Percentiles rank a stretch among this genome's conserved stretches.
Conservation (phyloP, 2,329 filamentous ascomycete genomes). For the Nigrospora oryzae region DNA sequence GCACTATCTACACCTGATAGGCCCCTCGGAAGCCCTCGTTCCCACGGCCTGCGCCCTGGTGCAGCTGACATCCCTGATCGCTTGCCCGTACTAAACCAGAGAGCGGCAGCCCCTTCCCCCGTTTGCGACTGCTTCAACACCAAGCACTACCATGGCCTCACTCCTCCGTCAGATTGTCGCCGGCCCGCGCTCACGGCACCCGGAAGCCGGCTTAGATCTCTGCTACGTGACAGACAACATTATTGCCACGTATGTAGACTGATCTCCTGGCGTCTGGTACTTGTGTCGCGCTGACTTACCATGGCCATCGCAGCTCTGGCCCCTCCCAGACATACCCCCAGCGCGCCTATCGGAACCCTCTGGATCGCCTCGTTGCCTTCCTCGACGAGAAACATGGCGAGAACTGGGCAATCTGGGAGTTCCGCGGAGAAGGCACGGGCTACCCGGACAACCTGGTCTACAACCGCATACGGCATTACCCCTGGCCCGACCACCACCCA, state of each 20-base stretch:
- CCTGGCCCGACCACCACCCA: slow-evolving; percentile 95
- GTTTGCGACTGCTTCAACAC: too few species aligned
- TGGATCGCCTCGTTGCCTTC: slow-evolving; percentile 78
- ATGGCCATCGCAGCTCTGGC: slow-evolving; percentile 59
- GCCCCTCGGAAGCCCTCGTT: too few species aligned
- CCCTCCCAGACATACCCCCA: slow-evolving; percentile 85
- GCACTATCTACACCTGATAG: too few species aligned
- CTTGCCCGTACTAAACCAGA: too few species aligned
- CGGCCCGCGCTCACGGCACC: slow-evolving; percentile 72
- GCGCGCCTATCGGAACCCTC: slow-evolving; percentile 86
- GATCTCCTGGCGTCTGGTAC: background rate
- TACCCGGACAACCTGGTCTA: slow-evolving; percentile 91
- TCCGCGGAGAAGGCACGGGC: slow-evolving; percentile 90
- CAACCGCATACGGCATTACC: slow-evolving; percentile 78
- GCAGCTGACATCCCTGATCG: too few species aligned
- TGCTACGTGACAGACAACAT: slow-evolving; percentile 90
- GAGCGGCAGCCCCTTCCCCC: too few species aligned
- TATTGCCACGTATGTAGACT: slow-evolving; percentile 45
- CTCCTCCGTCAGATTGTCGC: slow-evolving; percentile 87
- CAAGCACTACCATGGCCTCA: slow-evolving; percentile 47
- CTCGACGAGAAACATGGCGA: slow-evolving; percentile 76
- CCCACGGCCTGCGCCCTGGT: too few species aligned
- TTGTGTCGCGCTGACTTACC: background rate
- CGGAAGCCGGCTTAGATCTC: slow-evolving; percentile 82
- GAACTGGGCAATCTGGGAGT: slow-evolving; percentile 96